Evolutionary conservation across 2,329 filamentous ascomycete species (phyloP).

Genomic region (Thelonectria blattea): DNA sequence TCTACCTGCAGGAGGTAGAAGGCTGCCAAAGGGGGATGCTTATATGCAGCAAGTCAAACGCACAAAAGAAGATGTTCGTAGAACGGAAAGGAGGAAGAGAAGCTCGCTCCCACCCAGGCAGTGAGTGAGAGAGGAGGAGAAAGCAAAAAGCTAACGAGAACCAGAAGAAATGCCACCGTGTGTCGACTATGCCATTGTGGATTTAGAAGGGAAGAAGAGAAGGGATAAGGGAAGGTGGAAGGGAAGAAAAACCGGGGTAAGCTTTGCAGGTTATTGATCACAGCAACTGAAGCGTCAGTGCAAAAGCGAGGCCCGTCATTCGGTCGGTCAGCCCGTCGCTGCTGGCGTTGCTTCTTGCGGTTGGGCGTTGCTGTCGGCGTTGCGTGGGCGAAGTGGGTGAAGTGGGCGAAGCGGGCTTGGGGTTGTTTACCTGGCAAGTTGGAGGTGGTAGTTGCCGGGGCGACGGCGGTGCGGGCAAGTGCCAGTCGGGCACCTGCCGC

Average conservation of each 20-base stretch:
- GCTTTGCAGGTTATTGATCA: conserved; percentile 17
- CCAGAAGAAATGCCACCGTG: conserved; percentile 24
- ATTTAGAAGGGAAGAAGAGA: conserved; percentile 15
- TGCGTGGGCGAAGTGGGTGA: conserved; percentile 16
- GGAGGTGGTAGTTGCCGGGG: conserved; percentile 32
- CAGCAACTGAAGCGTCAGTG: conserved; percentile 19
- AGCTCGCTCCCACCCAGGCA: conserved; percentile 19
- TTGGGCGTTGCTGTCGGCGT: not conserved
- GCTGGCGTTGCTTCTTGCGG: not conserved
- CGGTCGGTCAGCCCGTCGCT: conserved; percentile 33
- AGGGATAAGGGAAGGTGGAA: conserved; percentile 5
- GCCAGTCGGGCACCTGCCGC: no score
- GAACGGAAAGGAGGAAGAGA: conserved; percentile 5
- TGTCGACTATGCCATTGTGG: conserved; percentile 36
- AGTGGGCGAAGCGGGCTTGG: no score
- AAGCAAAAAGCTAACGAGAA: conserved; percentile 21
- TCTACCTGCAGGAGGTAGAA: not conserved
- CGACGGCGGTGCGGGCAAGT: conserved; percentile 10
- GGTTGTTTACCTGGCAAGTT: conserved; percentile 35
- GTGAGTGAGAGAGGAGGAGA: conserved; percentile 19
- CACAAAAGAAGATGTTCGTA: conserved; percentile 1
- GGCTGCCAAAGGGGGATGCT: not conserved
- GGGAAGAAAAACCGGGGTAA: conserved; percentile 29
- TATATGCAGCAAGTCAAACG: conserved; percentile 1
- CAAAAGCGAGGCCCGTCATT: conserved; percentile 15